Conservation (phyloP, 805 yeast species). For the Yarrowia sp. region DNA sequence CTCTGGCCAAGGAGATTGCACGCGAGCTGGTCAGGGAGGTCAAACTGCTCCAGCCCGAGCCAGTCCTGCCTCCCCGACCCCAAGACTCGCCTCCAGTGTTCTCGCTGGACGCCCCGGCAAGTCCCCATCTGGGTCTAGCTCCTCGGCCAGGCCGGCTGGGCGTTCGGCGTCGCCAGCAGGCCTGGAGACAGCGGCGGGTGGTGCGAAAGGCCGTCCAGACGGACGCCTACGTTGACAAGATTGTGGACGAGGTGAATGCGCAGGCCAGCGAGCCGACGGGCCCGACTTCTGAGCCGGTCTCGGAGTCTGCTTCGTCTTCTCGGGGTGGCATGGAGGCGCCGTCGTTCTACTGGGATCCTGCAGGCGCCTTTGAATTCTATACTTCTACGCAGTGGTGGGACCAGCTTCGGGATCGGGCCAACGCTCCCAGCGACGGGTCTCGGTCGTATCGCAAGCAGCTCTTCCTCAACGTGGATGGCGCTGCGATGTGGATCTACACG, state of each 20-base stretch:
- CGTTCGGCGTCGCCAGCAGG: conserved; percentile 15
- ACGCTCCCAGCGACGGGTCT: background rate
- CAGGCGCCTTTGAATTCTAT: background rate
- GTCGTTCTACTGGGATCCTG: conserved; percentile 5
- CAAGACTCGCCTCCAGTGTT: background rate
- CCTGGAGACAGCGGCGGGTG: conserved; percentile 17
- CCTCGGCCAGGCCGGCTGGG: background rate
- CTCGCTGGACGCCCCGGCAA: background rate
- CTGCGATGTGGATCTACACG: background rate
- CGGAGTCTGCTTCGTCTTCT: background rate
- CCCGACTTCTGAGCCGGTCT: background rate
- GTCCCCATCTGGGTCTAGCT: background rate
- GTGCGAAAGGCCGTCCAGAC: background rate
- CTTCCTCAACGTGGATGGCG: background rate
- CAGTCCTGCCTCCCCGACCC: background rate
- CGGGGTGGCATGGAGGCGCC: background rate
- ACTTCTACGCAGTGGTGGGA: background rate
- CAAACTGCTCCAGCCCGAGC: conserved; percentile 13
- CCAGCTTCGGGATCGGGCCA: background rate
- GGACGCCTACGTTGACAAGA: background rate
- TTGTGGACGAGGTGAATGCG: background rate
- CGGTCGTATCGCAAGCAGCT: conserved; percentile 12
- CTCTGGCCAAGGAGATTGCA: conserved; percentile 14
- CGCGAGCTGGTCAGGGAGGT: conserved; percentile 13
- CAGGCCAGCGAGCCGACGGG: background rate